Conservation (phyloP, 2,329 filamentous ascomycete species). For the Aspergillus sclerotialis region DNA sequence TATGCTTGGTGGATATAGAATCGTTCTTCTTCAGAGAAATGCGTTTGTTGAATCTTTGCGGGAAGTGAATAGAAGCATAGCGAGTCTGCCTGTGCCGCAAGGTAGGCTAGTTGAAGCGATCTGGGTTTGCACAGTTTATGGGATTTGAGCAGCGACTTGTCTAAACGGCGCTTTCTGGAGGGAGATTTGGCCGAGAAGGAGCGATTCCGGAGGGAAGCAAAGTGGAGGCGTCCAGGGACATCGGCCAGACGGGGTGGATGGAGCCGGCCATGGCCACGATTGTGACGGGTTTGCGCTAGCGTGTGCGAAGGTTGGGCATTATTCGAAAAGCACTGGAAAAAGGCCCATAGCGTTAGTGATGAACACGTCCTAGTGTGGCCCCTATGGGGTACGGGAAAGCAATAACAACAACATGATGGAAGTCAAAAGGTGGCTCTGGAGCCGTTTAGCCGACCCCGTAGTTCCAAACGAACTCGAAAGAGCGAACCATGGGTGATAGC, state of each 20-base stretch:
- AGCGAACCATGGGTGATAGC: slow-evolving; percentile 8
- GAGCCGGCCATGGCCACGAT: slow-evolving; percentile 15
- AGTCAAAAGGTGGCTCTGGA: slow-evolving; percentile 3
- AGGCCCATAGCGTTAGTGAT: slow-evolving; percentile 11
- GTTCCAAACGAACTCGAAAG: slow-evolving; percentile 1
- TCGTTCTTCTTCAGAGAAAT: slow-evolving; percentile 68
- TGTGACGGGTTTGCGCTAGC: slow-evolving; percentile 24
- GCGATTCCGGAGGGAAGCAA: slow-evolving; percentile 10
- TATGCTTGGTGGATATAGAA: slow-evolving; percentile 49
- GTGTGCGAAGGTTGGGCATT: slow-evolving; percentile 31
- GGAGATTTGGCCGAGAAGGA: slow-evolving; percentile 5
- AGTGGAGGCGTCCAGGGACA: slow-evolving; percentile 11
- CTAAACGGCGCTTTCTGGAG: slow-evolving; percentile 9
- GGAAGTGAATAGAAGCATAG: slow-evolving; percentile 65
- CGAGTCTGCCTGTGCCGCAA: slow-evolving; percentile 49
- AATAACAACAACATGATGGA: slow-evolving; percentile 4
- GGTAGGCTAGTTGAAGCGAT: slow-evolving; percentile 29
- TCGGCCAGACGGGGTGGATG: slow-evolving; percentile 6
- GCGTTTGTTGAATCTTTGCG: slow-evolving; percentile 63
- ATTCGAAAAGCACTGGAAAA: slow-evolving; percentile 33
- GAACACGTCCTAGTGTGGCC: slow-evolving; percentile 1
- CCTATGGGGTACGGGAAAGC: background rate
- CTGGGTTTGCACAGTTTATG: slow-evolving; percentile 28
- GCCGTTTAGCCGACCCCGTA: background rate
- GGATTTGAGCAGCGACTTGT: slow-evolving; percentile 9